phyloP scores from a whole-genome alignment of 306 rosid genomes.

The Casuarina cunninghamiana region DNA sequence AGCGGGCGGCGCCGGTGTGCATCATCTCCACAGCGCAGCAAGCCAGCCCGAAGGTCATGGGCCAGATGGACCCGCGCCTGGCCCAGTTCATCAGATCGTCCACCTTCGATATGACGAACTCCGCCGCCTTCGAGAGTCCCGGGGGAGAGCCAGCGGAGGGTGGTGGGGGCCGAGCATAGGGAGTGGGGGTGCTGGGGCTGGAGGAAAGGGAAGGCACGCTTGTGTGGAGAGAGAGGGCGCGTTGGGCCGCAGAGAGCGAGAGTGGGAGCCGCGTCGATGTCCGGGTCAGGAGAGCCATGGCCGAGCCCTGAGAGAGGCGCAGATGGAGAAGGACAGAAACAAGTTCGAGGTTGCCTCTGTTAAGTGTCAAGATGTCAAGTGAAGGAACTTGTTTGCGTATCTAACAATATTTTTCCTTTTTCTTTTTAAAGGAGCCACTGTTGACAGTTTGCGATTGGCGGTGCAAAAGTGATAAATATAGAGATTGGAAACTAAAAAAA shows the following conservation, averaged over 20 bases:
- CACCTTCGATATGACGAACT: slow-evolving; percentile 87
- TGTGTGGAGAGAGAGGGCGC: slow-evolving; percentile 57
- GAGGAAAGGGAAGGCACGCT: slow-evolving; percentile 58
- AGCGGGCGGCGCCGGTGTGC: slow-evolving; percentile 96
- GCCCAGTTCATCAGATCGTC: slow-evolving; percentile 98
- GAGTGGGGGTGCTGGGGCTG: slow-evolving; percentile 41
- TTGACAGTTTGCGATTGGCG: too few species aligned
- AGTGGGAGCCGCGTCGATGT: slow-evolving; percentile 54
- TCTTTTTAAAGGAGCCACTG: too few species aligned
- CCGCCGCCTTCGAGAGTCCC: slow-evolving; percentile 79
- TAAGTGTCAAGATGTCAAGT: not conserved
- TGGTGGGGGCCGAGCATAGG: slow-evolving; percentile 56
- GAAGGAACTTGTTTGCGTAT: not conserved
- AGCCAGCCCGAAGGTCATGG: slow-evolving; percentile 97
- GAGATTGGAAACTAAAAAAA: too few species aligned
- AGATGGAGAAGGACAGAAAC: not conserved
- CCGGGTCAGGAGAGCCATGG: slow-evolving; percentile 68
- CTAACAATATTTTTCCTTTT: too few species aligned
- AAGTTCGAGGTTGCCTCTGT: not conserved
- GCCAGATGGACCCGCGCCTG: slow-evolving; percentile 93
- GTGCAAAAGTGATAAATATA: too few species aligned
- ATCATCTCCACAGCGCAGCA: slow-evolving; percentile 99
- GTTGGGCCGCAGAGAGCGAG: slow-evolving; percentile 45
- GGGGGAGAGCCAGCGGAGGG: slow-evolving; percentile 62
- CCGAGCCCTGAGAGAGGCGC: not conserved